Conservation (phyloP, 352 stramenopile genomes). For the Phytopythium mirpurense region DNA sequence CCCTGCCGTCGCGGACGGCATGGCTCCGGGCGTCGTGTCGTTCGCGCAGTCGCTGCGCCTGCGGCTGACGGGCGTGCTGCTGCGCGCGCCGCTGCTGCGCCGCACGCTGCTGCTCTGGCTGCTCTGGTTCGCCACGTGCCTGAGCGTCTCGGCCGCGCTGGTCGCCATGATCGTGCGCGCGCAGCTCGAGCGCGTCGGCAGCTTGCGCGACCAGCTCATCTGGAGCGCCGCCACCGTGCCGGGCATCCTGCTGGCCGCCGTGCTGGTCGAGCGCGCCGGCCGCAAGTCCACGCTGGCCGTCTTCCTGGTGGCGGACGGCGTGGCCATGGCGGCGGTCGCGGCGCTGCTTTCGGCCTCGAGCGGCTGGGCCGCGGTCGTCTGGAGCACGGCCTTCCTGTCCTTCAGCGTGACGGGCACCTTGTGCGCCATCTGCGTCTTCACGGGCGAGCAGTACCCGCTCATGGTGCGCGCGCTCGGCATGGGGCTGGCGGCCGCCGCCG, state of each 20-base stretch:
- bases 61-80: slow-evolving; percentile 35
- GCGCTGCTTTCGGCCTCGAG: slow-evolving; percentile 17
- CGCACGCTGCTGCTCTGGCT: slow-evolving; percentile 45
- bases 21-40: slow-evolving; percentile 28
- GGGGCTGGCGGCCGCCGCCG: slow-evolving; percentile 25
- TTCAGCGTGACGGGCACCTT: slow-evolving; percentile 21
- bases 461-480: slow-evolving; percentile 39
- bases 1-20: slow-evolving; percentile 3
- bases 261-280: slow-evolving; percentile 29
- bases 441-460: slow-evolving; percentile 40
- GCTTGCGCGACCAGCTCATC: slow-evolving; percentile 25
- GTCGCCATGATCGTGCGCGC: slow-evolving; percentile 23
- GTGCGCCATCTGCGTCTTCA: slow-evolving; percentile 28
- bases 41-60: slow-evolving; percentile 30
- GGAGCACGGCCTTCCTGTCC: slow-evolving; percentile 16
- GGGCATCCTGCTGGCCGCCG: slow-evolving; percentile 32
- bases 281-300: slow-evolving; percentile 26
- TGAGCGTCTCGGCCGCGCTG: slow-evolving; percentile 16
- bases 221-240: slow-evolving; percentile 30
- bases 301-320: slow-evolving; percentile 22
- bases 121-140: slow-evolving; percentile 25
- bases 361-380: slow-evolving; percentile 5
- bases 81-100: slow-evolving; percentile 25
- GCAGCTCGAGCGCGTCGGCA: slow-evolving; percentile 6
- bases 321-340: slow-evolving; percentile 20